Percentiles rank a stretch among this genome's conserved stretches.
Evolutionary conservation across 2,329 filamentous ascomycete genomes (phyloP).

Genomic region (Aspergillus tanneri): DNA sequence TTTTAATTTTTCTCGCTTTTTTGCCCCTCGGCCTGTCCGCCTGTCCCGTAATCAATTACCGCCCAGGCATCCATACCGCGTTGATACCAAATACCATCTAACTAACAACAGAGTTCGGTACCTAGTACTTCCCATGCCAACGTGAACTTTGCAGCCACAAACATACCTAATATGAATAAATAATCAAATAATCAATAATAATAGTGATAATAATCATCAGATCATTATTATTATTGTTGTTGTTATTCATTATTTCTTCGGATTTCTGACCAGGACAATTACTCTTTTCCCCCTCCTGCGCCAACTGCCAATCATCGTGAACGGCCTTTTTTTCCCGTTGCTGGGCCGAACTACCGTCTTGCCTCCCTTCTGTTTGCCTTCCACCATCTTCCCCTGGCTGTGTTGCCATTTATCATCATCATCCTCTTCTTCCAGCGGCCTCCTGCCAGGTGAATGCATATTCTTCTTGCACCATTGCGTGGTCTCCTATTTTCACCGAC

Average conservation of each 20-base stretch:
- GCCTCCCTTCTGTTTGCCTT: neutral
- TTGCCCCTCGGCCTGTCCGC: slow-evolving; percentile 3
- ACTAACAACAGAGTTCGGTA: too few species aligned
- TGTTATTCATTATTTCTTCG: too few species aligned
- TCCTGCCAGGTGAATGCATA: neutral
- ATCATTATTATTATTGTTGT: too few species aligned
- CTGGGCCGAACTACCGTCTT: neutral
- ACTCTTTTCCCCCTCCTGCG: neutral
- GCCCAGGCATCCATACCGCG: neutral
- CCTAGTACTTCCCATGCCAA: too few species aligned
- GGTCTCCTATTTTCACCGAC: slow-evolving; percentile 18
- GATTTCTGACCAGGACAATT: too few species aligned
- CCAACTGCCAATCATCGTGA: neutral
- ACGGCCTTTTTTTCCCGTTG: neutral
- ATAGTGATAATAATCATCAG: too few species aligned
- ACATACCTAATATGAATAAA: too few species aligned
- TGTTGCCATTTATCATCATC: slow-evolving; percentile 1
- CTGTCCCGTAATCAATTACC: neutral
- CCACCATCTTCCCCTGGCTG: neutral
- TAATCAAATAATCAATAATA: too few species aligned
- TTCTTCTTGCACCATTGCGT: neutral
- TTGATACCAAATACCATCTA: too few species aligned
- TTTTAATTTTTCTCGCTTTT: neutral
- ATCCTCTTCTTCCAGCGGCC: neutral
- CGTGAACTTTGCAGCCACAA: too few species aligned